phyloP scores from a whole-genome alignment of 768 basidiomycete genomes.

The Russula virescens region DNA sequence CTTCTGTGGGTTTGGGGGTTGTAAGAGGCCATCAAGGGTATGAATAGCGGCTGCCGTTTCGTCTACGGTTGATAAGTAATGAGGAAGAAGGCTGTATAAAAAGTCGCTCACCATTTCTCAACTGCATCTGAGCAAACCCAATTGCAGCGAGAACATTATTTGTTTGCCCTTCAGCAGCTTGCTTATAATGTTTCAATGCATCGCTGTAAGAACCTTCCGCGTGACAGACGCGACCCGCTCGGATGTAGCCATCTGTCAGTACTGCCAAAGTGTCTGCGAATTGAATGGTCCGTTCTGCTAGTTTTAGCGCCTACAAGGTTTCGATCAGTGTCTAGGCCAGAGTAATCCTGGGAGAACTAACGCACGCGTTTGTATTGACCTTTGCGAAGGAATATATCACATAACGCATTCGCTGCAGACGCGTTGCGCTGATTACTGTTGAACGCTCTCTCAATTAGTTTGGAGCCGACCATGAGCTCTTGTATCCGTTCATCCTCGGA shows the following conservation, averaged over 20 bases:
- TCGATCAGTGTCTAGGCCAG: neutral
- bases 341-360: neutral
- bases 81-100: neutral
- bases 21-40: constrained; percentile 71
- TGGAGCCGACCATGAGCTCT: constrained; percentile 59
- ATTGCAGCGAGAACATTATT: constrained; percentile 76
- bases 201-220: constrained; percentile 57
- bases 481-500: constrained; percentile 57
- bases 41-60: constrained; percentile 83
- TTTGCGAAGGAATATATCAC: constrained; percentile 72
- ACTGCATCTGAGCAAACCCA: constrained; percentile 82
- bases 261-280: constrained; percentile 85
- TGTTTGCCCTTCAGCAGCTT: constrained; percentile 60
- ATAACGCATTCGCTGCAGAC: constrained; percentile 77
- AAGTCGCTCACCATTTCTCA: constrained; percentile 60
- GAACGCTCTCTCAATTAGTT: constrained; percentile 72
- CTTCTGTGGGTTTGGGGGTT: constrained; percentile 55
- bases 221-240: constrained; percentile 77
- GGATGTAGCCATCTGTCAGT: constrained; percentile 80
- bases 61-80: constrained; percentile 38
- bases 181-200: constrained; percentile 65
- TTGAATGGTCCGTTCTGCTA: constrained; percentile 91
- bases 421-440: constrained; percentile 72
- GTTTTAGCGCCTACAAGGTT: constrained; percentile 65
- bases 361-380: constrained; percentile 55